These are phyloP conservation scores for Iberis pinnata DNA, from an alignment of 345 rosid species.

Conservation along the genomic window DNA sequence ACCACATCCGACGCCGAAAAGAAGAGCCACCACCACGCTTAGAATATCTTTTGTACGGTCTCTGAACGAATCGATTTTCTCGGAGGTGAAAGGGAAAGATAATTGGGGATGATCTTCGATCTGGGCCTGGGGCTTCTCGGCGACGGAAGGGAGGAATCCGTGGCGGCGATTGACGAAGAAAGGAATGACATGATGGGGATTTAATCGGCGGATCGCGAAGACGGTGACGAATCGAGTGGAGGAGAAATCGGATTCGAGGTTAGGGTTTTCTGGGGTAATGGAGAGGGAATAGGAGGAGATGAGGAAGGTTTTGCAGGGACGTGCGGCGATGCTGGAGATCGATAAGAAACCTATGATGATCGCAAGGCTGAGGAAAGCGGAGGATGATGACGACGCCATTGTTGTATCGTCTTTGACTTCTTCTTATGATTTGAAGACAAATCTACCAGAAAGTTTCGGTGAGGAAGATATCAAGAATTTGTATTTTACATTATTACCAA, in stretches of 20 bases:
- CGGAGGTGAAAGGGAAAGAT: constrained; percentile 26
- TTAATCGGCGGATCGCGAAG: constrained; percentile 50
- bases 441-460: too few species aligned
- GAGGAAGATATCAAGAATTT: too few species aligned
- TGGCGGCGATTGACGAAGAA: constrained; percentile 22
- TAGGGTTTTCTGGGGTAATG: constrained; percentile 46
- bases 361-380: constrained; percentile 24
- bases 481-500: too few species aligned
- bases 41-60: constrained; percentile 82
- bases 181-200: constrained; percentile 16
- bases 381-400: constrained; percentile 29
- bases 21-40: constrained; percentile 73
- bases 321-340: constrained; percentile 29
- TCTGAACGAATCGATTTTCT: constrained; percentile 53
- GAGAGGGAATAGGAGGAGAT: constrained; percentile 69
- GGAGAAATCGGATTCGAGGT: constrained; percentile 33
- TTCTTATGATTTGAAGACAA: too few species aligned
- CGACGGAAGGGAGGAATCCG: constrained; percentile 27
- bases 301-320: constrained; percentile 51
- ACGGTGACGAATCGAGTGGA: constrained; percentile 50
- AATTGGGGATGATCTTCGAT: constrained; percentile 14
- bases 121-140: constrained; percentile 18
- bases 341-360: constrained; percentile 32
- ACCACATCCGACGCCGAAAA: constrained; percentile 92
- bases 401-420: constrained; percentile 19